Base-by-base conservation (phyloP, 805 yeast species). In the Candida pseudofarinosa region DNA sequence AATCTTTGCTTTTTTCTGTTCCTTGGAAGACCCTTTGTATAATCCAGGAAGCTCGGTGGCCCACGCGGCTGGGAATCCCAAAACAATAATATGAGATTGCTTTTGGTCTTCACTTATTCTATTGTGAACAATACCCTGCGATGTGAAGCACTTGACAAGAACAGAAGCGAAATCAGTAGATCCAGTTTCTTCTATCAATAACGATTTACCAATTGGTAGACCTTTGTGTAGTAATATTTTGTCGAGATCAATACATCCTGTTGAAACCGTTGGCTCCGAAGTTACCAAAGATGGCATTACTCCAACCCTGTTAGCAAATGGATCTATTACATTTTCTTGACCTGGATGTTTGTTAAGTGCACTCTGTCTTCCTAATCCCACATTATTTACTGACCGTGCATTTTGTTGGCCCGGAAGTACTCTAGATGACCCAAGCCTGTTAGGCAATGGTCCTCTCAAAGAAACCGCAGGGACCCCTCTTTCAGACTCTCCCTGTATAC, bases 131-230 rank as follows among this genome's bases (percentile, higher is more conserved):
- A 83, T 62, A 12, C 96, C 95, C 60, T 87, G 95, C 1, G 95
- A 74, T 1, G 86, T 81, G 66, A 82, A 86, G 3, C 79, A 67
- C 49, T 89, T 80, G 19, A 81, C 59, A 31, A 91, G 50, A 8
- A 87, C 81, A 4, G 88, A 76, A 4, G 85, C 74, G 56, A 88
- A 91, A 56, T 91, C 97, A 0, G 98, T 91, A 4, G 91, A 83
- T 0, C 95, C 93, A 13, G 79, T 76, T 58, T 91, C 98, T 59
- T 88, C 91, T 3, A 91, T 58, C 12, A 90, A 59, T 32, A 89
- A 56, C 4, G 85, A 74, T 8, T 72, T 63, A 1, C 96, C 96
- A 10, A 87, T 51, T 1, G 98, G 98, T 13, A 90, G 59, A 1
- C 99, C 99, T 43, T 79, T 84, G 60, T 91, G 98, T 1, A 76